Percentiles rank a stretch among this genome's conserved stretches.
phyloP scores from a whole-genome alignment of 2,329 filamentous ascomycete species.

The Exophiala oligosperma region DNA sequence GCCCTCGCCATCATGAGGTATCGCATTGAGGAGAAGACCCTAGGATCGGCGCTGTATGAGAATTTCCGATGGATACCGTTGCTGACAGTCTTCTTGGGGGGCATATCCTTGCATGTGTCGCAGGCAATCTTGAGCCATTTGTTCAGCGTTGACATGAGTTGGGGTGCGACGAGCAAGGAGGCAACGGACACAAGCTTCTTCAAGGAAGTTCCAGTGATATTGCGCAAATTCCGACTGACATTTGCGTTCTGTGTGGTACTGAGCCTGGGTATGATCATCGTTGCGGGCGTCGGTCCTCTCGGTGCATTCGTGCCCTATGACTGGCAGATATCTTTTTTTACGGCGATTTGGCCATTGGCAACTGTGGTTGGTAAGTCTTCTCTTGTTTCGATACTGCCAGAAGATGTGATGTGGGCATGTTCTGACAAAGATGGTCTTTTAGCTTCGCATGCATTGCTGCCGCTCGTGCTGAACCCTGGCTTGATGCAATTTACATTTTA shows the following conservation, averaged over 20 bases:
- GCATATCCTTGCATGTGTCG: conserved; percentile 76
- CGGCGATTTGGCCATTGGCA: conserved; percentile 60
- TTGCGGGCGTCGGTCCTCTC: conserved; percentile 39
- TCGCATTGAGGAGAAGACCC: conserved; percentile 55
- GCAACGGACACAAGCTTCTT: conserved; percentile 73
- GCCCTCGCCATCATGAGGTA: conserved; percentile 64
- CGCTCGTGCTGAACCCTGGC: conserved; percentile 34
- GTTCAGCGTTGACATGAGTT: conserved; percentile 82
- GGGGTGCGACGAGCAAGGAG: conserved; percentile 83
- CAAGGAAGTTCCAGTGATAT: conserved; percentile 75
- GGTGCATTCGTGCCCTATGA: conserved; percentile 42
- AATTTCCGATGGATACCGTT: conserved; percentile 66
- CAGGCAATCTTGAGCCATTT: conserved; percentile 79
- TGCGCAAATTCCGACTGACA: conserved; percentile 72
- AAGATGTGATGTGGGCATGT: conserved; percentile 43
- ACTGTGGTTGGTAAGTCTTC: conserved; percentile 46
- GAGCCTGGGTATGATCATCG: conserved; percentile 51
- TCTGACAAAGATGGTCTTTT: conserved; percentile 38
- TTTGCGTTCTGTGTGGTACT: conserved; percentile 47
- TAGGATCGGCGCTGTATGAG: conserved; percentile 52
- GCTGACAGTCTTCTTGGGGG: conserved; percentile 76
- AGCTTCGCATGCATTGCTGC: conserved; percentile 30
- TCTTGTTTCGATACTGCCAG: conserved; percentile 53
- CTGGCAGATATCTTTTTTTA: conserved; percentile 60
- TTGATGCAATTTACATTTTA: conserved; percentile 31